Conservation (phyloP, 176 grass and related monocot genomes). For the Leersia perrieri region DNA sequence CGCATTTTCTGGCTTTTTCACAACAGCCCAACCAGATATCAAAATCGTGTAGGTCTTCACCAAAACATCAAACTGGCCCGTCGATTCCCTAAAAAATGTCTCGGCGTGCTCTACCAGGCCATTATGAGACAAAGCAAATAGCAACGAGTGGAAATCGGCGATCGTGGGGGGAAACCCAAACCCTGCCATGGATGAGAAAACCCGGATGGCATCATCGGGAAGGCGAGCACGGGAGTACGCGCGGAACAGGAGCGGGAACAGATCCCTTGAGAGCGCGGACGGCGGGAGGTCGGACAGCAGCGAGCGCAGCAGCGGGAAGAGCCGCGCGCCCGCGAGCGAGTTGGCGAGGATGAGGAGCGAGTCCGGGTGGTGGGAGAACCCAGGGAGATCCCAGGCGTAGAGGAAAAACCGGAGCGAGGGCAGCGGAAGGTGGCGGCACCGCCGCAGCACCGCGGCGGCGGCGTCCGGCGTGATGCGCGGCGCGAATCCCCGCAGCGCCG, state of each 20-base stretch:
- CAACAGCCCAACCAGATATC: slow-evolving; percentile 67
- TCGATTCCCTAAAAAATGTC: slow-evolving; percentile 52
- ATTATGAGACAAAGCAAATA: slow-evolving; percentile 68
- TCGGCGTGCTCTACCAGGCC: slow-evolving; percentile 58
- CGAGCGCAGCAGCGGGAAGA: slow-evolving; percentile 82
- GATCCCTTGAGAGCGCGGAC: slow-evolving; percentile 26
- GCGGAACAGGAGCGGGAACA: slow-evolving; percentile 83
- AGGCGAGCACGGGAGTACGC: slow-evolving; percentile 55
- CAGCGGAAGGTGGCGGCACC: slow-evolving; percentile 54
- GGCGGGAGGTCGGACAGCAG: slow-evolving; percentile 63
- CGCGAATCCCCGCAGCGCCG: slow-evolving; percentile 48
- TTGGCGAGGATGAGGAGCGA: slow-evolving; percentile 52
- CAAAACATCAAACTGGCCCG: slow-evolving; percentile 33
- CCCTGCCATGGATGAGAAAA: slow-evolving; percentile 56
- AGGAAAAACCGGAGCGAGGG: slow-evolving; percentile 78
- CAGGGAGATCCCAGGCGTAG: slow-evolving; percentile 48
- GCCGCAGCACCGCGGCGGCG: slow-evolving; percentile 54
- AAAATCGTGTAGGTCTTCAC: slow-evolving; percentile 77
- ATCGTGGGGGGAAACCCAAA: slow-evolving; percentile 49
- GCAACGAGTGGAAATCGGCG: slow-evolving; percentile 59
- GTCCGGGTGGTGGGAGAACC: slow-evolving; percentile 42
- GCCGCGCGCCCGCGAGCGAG: slow-evolving; percentile 55
- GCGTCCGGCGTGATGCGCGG: slow-evolving; percentile 51
- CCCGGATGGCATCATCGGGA: slow-evolving; percentile 53
- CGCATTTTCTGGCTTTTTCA: slow-evolving; percentile 33